Evolutionary conservation across 257 asterid genomes (phyloP), one percentile per base, ranked within the genome.

Genomic region (Salvia splendens): DNA sequence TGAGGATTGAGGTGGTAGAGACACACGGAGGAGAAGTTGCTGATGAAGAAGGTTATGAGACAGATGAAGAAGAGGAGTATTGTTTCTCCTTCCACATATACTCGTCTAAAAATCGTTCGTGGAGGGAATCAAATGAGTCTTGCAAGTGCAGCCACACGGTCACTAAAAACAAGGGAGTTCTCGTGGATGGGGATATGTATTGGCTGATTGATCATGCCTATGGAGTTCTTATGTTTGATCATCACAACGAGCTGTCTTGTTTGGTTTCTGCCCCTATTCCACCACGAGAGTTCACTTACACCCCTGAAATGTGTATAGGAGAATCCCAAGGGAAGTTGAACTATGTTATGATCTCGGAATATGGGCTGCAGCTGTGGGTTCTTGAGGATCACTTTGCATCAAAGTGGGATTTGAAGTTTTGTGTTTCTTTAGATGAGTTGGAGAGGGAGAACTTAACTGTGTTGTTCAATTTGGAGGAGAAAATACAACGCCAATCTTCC

Each of bases 351-450:
- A 30, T 86, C 45, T 83, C 85, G 0, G 80, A 77, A 36, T 32
- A 81, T 8, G 92, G 96, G 6, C 73, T 91, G 12, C 95, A 84
- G 17, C 58, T 82, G 4, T 91, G 95, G 89, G 73, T 63, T 43
- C 81, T 91, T 1, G 72, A 76, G 65, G 91, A 88, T 65, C 60
- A 12, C 46, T 76, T 77, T 30, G 69, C 75, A 6, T 61, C 84
- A 30, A 48, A 64, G 2, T 89, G 96, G 95, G 75, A 72, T 8
- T 74, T 81, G 48, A 76, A 60, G 28, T 15, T 4, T 45, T 53
- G 54, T 1, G 50, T 78, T 16, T 30, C 86, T 4, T 57, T 85
- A 8, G 77, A 68, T 3, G 79, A 80, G 16, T 61, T 87, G 58
- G 87, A 85, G 77, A 66, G 41, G 2, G 80, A 75, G 9, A 82